Evolutionary conservation across 768 basidiomycete genomes (phyloP).

Genomic region (Rhodotorula paludigena): DNA sequence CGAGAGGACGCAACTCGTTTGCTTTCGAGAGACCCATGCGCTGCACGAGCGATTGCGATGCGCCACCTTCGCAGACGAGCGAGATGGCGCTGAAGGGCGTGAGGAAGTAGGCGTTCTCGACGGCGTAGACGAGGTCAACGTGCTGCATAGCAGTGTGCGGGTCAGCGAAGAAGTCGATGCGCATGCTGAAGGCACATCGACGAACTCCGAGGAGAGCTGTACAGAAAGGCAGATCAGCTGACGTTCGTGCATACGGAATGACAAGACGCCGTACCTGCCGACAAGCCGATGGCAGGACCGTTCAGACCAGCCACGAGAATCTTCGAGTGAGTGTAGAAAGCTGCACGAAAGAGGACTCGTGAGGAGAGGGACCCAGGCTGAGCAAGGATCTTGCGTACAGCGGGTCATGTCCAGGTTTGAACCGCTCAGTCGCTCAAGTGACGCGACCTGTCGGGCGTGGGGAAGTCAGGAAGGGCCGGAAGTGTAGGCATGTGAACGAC

Average conservation of each 20-base stretch:
- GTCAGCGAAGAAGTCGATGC: neutral
- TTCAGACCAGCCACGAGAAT: slow-evolving; percentile 66
- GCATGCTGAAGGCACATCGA: neutral
- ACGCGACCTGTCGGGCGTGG: slow-evolving; percentile 1
- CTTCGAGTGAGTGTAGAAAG: slow-evolving; percentile 55
- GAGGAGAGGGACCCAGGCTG: fast-evolving
- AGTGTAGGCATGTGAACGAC: neutral
- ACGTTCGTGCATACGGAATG: neutral
- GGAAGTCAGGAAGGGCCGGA: neutral
- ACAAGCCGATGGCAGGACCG: slow-evolving; percentile 62
- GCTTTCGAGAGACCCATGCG: slow-evolving; percentile 59
- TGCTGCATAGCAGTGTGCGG: slow-evolving; percentile 48
- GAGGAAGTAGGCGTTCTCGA: slow-evolving; percentile 61
- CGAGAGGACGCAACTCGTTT: slow-evolving; percentile 52
- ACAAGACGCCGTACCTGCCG: slow-evolving; percentile 1
- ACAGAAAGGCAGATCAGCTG: neutral
- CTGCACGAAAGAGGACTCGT: neutral
- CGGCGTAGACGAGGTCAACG: slow-evolving; percentile 67
- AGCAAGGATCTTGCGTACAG: neutral
- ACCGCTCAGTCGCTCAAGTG: slow-evolving; percentile 13
- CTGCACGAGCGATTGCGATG: slow-evolving; percentile 65
- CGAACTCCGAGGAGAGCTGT: slow-evolving; percentile 2
- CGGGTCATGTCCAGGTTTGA: slow-evolving; percentile 30
- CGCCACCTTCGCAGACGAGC: slow-evolving; percentile 63
- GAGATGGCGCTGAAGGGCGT: slow-evolving; percentile 67